Evolutionary conservation across 768 basidiomycete genomes (phyloP).

Genomic region (Clitopilus hobsonii): DNA sequence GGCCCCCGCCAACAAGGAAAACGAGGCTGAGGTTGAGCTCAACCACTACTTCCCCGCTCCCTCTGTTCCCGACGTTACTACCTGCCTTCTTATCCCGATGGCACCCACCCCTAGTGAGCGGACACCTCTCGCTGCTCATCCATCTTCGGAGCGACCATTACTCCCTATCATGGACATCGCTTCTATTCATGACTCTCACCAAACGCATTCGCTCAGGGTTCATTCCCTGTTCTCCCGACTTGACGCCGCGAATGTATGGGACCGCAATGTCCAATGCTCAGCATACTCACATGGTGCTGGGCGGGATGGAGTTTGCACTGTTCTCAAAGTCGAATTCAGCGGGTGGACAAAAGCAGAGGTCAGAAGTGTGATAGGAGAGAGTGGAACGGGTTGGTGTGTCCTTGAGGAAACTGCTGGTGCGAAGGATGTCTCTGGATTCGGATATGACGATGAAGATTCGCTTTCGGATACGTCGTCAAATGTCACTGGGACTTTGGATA

Average conservation of each 20-base stretch:
- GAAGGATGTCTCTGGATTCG: slow-evolving; percentile 12
- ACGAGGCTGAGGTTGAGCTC: slow-evolving; percentile 27
- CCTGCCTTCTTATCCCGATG: slow-evolving; percentile 70
- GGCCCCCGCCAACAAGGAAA: slow-evolving; percentile 9
- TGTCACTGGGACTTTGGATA: slow-evolving; percentile 16
- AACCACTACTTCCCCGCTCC: slow-evolving; percentile 59
- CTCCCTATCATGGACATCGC: slow-evolving; percentile 53
- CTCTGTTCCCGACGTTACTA: slow-evolving; percentile 39
- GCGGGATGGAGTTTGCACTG: slow-evolving; percentile 52
- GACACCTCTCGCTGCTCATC: slow-evolving; percentile 45
- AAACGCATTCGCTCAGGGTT: slow-evolving; percentile 58
- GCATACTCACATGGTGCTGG: slow-evolving; percentile 46
- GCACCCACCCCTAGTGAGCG: slow-evolving; percentile 68
- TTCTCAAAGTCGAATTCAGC: slow-evolving; percentile 64
- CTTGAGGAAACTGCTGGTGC: slow-evolving; percentile 48
- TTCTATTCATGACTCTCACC: slow-evolving; percentile 46
- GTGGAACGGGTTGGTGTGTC: slow-evolving; percentile 70
- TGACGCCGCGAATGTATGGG: slow-evolving; percentile 68
- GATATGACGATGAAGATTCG: slow-evolving; percentile 23
- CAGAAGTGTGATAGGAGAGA: slow-evolving; percentile 64
- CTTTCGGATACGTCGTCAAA: slow-evolving; percentile 27
- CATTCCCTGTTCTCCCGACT: slow-evolving; percentile 66
- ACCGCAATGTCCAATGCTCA: slow-evolving; percentile 52
- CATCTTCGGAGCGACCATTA: slow-evolving; percentile 27
- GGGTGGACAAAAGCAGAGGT: slow-evolving; percentile 73